A percentile compares a stretch with the other conserved stretches of the same genome.
Evolutionary conservation across 1,139 yeast species (phyloP).

Genomic region (Scheffersomyces insectosa): DNA sequence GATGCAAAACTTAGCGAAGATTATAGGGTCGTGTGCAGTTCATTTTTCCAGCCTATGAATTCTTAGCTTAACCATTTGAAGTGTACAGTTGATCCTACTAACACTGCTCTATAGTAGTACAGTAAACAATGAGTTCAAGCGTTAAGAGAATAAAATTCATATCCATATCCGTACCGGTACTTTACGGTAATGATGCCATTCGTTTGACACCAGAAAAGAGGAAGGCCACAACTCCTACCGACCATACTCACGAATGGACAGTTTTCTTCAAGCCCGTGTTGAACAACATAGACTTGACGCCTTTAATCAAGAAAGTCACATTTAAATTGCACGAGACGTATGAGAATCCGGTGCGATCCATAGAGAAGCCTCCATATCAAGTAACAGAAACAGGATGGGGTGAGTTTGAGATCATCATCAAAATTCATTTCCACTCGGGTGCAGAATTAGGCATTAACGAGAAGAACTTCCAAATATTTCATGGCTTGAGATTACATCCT

Average conservation of each 20-base stretch:
- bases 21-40: too few relatives aligned
- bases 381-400: conserved; percentile 99
- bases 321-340: conserved; percentile 95
- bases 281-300: conserved; percentile 73
- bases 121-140: conserved; percentile 17
- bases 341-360: conserved; percentile 76
- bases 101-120: too few relatives aligned
- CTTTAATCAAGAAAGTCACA: conserved; percentile 84
- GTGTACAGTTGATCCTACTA: too few relatives aligned
- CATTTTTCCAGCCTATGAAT: too few relatives aligned
- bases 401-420: conserved; percentile 89
- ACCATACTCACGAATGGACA: conserved; percentile 96
- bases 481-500: conserved; percentile 89
- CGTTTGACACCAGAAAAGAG: conserved; percentile 62
- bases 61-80: too few relatives aligned
- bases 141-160: conserved; percentile 57
- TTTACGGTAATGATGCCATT: conserved; percentile 84
- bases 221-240: conserved; percentile 75
- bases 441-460: conserved; percentile 68
- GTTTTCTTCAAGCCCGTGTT: conserved; percentile 85
- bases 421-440: conserved; percentile 81
- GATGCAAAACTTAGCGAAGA: too few relatives aligned
- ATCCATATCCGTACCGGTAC: conserved; percentile 79
- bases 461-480: conserved; percentile 82
- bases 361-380: conserved; percentile 90